Conservation (phyloP, 2,329 filamentous ascomycete genomes). For the Verticillium zaregamsianum region DNA sequence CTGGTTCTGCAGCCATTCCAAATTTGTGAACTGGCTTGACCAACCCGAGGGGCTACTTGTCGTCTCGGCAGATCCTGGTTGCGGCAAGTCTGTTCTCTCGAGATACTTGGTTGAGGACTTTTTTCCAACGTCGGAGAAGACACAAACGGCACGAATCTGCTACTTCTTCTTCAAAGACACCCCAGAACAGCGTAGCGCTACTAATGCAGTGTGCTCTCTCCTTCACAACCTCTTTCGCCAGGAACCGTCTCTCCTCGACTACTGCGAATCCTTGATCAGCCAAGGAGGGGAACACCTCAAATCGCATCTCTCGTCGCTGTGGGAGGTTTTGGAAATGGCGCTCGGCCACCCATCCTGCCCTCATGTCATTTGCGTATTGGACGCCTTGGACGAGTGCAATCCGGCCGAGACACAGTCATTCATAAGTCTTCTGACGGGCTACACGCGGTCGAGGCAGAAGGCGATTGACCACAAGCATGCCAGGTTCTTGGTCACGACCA, state of each 20-base stretch:
- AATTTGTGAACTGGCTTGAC: constrained; percentile 23
- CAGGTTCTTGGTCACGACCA: neutral
- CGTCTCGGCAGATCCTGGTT: constrained; percentile 34
- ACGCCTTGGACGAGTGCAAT: neutral
- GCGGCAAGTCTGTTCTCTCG: constrained; percentile 32
- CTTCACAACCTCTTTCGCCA: constrained; percentile 25
- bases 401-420: neutral
- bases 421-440: neutral
- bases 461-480: neutral
- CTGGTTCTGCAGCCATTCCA: constrained; percentile 26
- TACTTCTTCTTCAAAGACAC: constrained; percentile 41
- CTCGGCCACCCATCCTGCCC: neutral
- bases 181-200: constrained; percentile 27
- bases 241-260: neutral
- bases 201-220: constrained; percentile 29
- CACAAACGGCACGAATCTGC: constrained; percentile 22
- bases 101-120: constrained; percentile 24
- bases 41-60: constrained; percentile 22
- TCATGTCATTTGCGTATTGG: neutral
- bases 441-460: too few species aligned
- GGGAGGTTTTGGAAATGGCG: neutral
- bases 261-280: neutral
- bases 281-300: neutral
- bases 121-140: constrained; percentile 10
- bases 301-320: neutral